Evolutionary conservation across 2,329 filamentous ascomycete species (phyloP).

Genomic region (Spiromastix sp.): DNA sequence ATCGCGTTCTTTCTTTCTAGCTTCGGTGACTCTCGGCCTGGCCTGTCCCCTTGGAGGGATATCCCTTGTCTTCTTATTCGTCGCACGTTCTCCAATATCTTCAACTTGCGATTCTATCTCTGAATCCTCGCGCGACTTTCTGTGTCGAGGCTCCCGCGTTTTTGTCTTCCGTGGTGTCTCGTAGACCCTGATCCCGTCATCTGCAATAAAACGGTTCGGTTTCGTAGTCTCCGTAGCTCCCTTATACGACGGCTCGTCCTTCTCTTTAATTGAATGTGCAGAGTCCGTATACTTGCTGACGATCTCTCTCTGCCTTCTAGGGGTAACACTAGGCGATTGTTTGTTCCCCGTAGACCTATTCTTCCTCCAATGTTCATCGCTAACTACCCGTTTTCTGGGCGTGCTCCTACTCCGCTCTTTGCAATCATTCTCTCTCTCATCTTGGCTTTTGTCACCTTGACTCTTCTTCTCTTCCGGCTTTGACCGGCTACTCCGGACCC

Average conservation of each 20-base stretch:
- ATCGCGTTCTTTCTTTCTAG: conserved; percentile 16
- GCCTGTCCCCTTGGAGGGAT: not conserved
- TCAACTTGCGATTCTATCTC: conserved; percentile 5
- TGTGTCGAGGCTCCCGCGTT: conserved; percentile 16
- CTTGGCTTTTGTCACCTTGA: conserved; percentile 11
- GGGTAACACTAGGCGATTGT: conserved; percentile 26
- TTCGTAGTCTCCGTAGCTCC: conserved; percentile 7
- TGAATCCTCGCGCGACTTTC: conserved; percentile 12
- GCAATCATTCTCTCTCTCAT: conserved; percentile 12
- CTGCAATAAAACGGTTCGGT: conserved; percentile 2
- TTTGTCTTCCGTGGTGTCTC: too few relatives aligned
- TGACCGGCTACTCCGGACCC: conserved; percentile 11
- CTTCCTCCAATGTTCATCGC: conserved; percentile 73
- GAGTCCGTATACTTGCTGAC: conserved; percentile 17
- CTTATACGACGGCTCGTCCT: conserved; percentile 18
- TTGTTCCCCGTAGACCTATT: conserved; percentile 39
- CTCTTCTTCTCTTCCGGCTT: conserved; percentile 8
- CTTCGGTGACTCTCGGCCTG: not conserved
- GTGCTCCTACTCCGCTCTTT: conserved; percentile 44
- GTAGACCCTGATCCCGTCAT: conserved; percentile 21
- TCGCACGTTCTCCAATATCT: not conserved
- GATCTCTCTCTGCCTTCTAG: conserved; percentile 33
- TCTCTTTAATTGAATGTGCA: conserved; percentile 20
- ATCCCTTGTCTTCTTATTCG: not conserved
- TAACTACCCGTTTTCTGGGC: conserved; percentile 85